These are phyloP conservation scores for Citrus maxima DNA, from an alignment of 345 rosid species.

Conservation along the genomic window DNA sequence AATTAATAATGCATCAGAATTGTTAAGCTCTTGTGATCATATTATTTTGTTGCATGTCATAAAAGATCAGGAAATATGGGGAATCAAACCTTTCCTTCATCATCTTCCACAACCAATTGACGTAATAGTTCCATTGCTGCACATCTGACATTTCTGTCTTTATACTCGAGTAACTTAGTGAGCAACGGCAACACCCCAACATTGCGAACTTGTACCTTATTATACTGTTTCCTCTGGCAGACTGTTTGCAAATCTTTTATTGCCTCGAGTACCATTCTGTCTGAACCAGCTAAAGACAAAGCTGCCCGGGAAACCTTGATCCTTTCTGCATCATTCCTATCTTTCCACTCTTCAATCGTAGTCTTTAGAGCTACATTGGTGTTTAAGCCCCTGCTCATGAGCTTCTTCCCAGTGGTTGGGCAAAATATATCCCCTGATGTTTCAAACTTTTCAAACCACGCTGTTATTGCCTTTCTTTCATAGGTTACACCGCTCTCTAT, in stretches of 20 bases:
- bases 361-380: slow-evolving; percentile 58
- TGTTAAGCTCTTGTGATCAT: not conserved
- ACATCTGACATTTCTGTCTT: slow-evolving; percentile 52
- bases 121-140: slow-evolving; percentile 53
- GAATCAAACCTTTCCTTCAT: slow-evolving; percentile 58
- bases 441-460: slow-evolving; percentile 54
- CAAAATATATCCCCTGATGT: slow-evolving; percentile 47
- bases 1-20: not conserved
- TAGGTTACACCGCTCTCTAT: slow-evolving; percentile 72
- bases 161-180: slow-evolving; percentile 40
- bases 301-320: slow-evolving; percentile 74
- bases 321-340: slow-evolving; percentile 62
- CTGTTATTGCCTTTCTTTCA: slow-evolving; percentile 59
- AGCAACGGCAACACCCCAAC: slow-evolving; percentile 64
- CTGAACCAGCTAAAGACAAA: slow-evolving; percentile 66
- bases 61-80: slow-evolving; percentile 9
- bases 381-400: slow-evolving; percentile 37
- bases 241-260: slow-evolving; percentile 53
- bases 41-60: not conserved
- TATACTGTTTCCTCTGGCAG: slow-evolving; percentile 50
- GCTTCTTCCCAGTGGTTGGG: slow-evolving; percentile 55
- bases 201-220: slow-evolving; percentile 47
- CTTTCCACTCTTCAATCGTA: slow-evolving; percentile 79
- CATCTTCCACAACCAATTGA: slow-evolving; percentile 49
- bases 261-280: slow-evolving; percentile 66